Percentiles rank a stretch among this genome's conserved stretches.
Evolutionary conservation across 2,329 filamentous ascomycete species (phyloP).

Genomic region (Sclerotinia glacialis): DNA sequence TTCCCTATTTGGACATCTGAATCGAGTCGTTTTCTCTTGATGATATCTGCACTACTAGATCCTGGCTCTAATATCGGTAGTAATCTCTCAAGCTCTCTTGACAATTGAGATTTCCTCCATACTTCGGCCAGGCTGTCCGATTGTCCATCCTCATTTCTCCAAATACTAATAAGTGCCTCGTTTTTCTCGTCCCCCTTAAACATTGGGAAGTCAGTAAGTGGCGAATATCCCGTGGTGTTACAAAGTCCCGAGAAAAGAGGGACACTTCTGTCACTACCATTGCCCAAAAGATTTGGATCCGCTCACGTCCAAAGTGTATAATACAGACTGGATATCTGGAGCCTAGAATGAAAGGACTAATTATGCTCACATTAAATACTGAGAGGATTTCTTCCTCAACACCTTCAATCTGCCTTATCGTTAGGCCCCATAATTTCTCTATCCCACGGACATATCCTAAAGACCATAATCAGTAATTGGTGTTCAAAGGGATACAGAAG

Average conservation of each 20-base stretch:
- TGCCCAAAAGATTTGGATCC: not conserved
- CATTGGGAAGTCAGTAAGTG: not conserved
- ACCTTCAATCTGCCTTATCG: constrained; percentile 50
- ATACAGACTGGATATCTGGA: no score
- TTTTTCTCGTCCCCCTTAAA: constrained; percentile 39
- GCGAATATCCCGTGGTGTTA: no score
- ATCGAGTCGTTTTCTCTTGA: constrained; percentile 34
- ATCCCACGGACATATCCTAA: constrained; percentile 67
- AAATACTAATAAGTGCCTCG: constrained; percentile 36
- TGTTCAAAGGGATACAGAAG: not conserved
- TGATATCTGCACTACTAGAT: constrained; percentile 23
- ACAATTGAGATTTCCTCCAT: constrained; percentile 39
- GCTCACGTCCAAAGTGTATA: no score
- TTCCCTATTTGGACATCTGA: constrained; percentile 29
- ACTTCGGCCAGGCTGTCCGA: constrained; percentile 35
- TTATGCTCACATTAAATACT: constrained; percentile 40
- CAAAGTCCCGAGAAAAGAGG: no score
- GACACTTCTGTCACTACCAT: not conserved
- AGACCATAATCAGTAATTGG: not conserved
- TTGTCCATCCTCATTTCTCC: constrained; percentile 35
- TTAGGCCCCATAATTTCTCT: constrained; percentile 57
- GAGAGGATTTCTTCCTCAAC: constrained; percentile 49
- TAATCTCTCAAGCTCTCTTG: constrained; percentile 36
- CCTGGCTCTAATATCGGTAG: constrained; percentile 35
- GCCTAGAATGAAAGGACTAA: not conserved